These are phyloP conservation scores for Cordyceps farinosa DNA, from an alignment of 2,329 filamentous ascomycete genomes.

Conservation along the genomic window DNA sequence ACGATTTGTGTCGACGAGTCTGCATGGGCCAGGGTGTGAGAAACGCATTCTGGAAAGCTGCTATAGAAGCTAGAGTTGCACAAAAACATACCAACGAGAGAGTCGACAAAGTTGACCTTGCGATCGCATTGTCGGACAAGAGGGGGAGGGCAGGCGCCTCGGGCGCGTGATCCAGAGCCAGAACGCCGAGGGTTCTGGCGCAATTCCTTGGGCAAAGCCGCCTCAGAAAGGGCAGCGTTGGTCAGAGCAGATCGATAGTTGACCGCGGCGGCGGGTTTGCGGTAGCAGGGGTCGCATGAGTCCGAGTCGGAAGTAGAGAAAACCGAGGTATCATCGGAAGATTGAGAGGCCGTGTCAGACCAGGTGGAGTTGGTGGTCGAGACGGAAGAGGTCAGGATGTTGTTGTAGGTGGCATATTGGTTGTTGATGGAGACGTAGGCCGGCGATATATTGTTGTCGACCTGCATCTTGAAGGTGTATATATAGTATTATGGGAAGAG, in stretches of 20 bases:
- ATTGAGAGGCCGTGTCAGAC: constrained; percentile 68
- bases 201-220: constrained; percentile 56
- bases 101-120: constrained; percentile 93
- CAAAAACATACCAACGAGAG: constrained; percentile 84
- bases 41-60: constrained; percentile 20
- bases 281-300: constrained; percentile 43
- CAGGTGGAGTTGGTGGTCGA: constrained; percentile 76
- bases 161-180: constrained; percentile 50
- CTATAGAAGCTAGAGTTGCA: constrained; percentile 21
- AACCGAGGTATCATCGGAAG: constrained; percentile 64
- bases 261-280: constrained; percentile 26
- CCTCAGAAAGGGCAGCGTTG: constrained; percentile 33
- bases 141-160: constrained; percentile 64
- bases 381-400: constrained; percentile 68
- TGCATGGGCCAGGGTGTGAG: constrained; percentile 43
- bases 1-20: constrained; percentile 97
- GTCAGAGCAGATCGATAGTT: constrained; percentile 24
- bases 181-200: constrained; percentile 62
- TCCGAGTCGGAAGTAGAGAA: constrained; percentile 59
- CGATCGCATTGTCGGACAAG: constrained; percentile 85
- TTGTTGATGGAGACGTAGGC: constrained; percentile 44
- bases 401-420: constrained; percentile 60
- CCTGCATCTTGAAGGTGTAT: constrained; percentile 54
- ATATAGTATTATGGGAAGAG: constrained; percentile 25
- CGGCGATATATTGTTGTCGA: constrained; percentile 50